A percentile compares a stretch with the other conserved stretches of the same genome.
Evolutionary conservation across 2,329 filamentous ascomycete genomes (phyloP).

Genomic region (Fusarium nanum): DNA sequence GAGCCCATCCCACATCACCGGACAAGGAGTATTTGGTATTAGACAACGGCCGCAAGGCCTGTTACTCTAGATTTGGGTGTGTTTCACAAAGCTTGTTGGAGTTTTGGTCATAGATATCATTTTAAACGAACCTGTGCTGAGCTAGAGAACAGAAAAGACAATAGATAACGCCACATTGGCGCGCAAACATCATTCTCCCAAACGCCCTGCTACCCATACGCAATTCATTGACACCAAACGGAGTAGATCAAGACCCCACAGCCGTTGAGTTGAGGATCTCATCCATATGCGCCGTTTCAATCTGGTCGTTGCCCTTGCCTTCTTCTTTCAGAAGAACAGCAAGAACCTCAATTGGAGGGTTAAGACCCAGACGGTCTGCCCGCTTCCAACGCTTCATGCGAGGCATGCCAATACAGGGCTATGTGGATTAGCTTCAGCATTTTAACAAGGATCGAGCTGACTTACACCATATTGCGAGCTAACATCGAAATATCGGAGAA

Average conservation of each 20-base stretch:
- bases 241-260: conserved; percentile 50
- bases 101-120: conserved; percentile 37
- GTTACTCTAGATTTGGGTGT: conserved; percentile 11
- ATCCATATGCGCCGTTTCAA: conserved; percentile 80
- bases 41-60: conserved; percentile 36
- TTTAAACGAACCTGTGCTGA: conserved; percentile 14
- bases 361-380: conserved; percentile 83
- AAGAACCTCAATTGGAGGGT: conserved; percentile 89
- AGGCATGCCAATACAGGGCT: conserved; percentile 87
- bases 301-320: conserved; percentile 61
- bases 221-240: conserved; percentile 12
- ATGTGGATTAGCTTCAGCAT: conserved; percentile 3
- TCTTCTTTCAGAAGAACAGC: conserved; percentile 83
- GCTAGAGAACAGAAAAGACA: conserved; percentile 29
- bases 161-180: conserved; percentile 37
- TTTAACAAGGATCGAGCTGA: conserved; percentile 42
- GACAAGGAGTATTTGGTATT: conserved; percentile 96
- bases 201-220: conserved; percentile 41
- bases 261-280: conserved; percentile 67
- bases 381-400: conserved; percentile 89
- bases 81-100: conserved; percentile 10
- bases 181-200: conserved; percentile 26
- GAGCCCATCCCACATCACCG: conserved; percentile 80
- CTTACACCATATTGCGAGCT: conserved; percentile 91
- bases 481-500: conserved; percentile 91